Percentiles rank a stretch among this genome's conserved stretches.
These are phyloP conservation scores for Cubamyces lactineus DNA, from an alignment of 768 basidiomycete genomes.

Conservation along the genomic window DNA sequence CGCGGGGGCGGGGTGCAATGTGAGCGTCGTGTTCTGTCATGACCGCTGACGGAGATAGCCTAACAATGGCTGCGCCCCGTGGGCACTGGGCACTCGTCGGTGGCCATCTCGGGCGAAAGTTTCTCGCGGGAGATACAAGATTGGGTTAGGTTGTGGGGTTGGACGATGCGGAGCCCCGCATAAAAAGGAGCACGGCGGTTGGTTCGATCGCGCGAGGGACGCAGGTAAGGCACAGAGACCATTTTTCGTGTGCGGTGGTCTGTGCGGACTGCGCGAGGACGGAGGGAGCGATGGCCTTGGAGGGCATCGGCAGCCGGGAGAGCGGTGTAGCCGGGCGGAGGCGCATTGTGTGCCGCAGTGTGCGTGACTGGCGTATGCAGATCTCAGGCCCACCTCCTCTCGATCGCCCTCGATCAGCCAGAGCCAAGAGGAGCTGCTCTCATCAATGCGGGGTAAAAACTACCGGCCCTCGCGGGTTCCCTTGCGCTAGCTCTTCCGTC, in stretches of 20 bases:
- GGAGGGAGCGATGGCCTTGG: neutral
- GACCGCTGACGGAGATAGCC: neutral
- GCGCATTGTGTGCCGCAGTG: neutral
- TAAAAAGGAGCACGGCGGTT: neutral
- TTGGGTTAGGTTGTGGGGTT: neutral
- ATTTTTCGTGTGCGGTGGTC: neutral
- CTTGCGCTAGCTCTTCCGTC: neutral
- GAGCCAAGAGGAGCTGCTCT: conserved; percentile 4
- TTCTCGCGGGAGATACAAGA: conserved; percentile 10
- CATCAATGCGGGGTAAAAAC: conserved; percentile 16
- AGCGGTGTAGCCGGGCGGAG: conserved; percentile 5
- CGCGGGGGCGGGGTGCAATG: neutral
- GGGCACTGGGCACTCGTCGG: neutral
- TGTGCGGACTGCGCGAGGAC: neutral
- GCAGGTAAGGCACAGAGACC: neutral
- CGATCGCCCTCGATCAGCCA: conserved; percentile 7
- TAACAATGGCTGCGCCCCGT: neutral
- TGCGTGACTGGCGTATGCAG: neutral
- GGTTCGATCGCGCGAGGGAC: conserved; percentile 7
- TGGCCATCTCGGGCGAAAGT: neutral
- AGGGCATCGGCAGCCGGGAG: conserved; percentile 1
- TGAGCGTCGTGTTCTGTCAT: neutral
- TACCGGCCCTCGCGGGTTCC: conserved; percentile 2
- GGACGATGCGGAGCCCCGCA: conserved; percentile 14
- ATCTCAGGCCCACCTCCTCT: neutral